Percentiles rank a stretch among this genome's conserved stretches.
These are phyloP conservation scores for Drechslera avenae DNA, from an alignment of 2,329 filamentous ascomycete species.

Conservation along the genomic window DNA sequence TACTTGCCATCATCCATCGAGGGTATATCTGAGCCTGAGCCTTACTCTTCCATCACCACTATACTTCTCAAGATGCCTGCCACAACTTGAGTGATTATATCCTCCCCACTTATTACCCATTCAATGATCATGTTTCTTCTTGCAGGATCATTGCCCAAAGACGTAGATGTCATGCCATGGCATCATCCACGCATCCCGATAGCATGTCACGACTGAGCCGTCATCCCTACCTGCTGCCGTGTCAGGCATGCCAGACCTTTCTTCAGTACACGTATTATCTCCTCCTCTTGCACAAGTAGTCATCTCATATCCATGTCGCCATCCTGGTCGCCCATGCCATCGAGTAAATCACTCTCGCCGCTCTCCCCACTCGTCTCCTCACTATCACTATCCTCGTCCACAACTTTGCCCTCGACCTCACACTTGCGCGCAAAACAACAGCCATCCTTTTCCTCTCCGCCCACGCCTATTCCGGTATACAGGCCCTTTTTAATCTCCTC, in stretches of 20 bases:
- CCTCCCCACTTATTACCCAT: too few species aligned
- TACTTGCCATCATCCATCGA: too few species aligned
- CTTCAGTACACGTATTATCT: background rate
- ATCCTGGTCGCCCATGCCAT: conserved; percentile 1
- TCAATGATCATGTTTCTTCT: too few species aligned
- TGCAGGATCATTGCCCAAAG: too few species aligned
- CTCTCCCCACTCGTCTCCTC: conserved; percentile 7
- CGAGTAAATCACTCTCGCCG: conserved; percentile 9
- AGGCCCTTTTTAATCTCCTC: conserved; percentile 28
- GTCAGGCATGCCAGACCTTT: background rate
- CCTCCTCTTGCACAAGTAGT: background rate
- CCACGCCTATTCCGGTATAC: conserved; percentile 30
- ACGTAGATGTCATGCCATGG: too few species aligned
- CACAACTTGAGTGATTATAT: too few species aligned
- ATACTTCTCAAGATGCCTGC: too few species aligned
- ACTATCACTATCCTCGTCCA: conserved; percentile 31
- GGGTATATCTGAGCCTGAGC: too few species aligned
- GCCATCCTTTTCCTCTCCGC: conserved; percentile 15
- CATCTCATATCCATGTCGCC: conserved; percentile 17
- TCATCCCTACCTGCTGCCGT: background rate
- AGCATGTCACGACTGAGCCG: too few species aligned
- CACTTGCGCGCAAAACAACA: conserved; percentile 31
- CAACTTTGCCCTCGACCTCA: conserved; percentile 29
- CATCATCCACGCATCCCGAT: too few species aligned
- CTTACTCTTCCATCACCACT: too few species aligned